Base-by-base conservation (phyloP, 805 yeast species). In the Metschnikowia baotianmanensis region DNA sequence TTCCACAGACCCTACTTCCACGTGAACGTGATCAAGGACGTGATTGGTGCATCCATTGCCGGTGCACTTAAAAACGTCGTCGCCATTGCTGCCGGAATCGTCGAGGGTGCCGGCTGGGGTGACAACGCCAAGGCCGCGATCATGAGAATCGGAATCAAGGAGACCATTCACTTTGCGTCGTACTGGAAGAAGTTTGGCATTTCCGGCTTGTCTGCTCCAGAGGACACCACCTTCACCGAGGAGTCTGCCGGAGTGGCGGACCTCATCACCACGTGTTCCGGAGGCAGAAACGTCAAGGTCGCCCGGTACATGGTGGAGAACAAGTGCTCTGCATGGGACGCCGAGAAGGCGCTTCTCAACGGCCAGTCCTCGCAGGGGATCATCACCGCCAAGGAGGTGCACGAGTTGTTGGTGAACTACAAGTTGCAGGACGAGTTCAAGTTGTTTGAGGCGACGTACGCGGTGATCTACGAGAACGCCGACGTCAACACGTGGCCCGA, bases 181-280 rank as follows among this genome's bases (percentile, higher is more conserved):
- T 50, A 50, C 53, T 51, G 48, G 48, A 26, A 50, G 43, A 47
- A 50, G 42, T 61, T 55, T 27, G 53, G 53, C 27, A 51, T 51
- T 40, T 41, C 46, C 41, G 55, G 53, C 19, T 35, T 45, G 42
- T 43, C 52, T 31, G 63, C 70, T 49, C 72, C 72, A 2, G 63
- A 65, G 42, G 60, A 70, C 21, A 45, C 61, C 30, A 70, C 75
- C 18, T 69, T 70, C 56, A 69, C 74, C 7, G 64, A 58, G 39
- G 75, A 70, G 51, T 62, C 69, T 26, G 72, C 72, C 12, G 75
- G 75, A 54, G 75, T 70, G 12, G 75, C 75, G 36, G 75, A 70
- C 57, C 63, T 70, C 50, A 69, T 70, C 55, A 70, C 75, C 36
- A 69, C 74, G 34, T 70, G 75, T 52, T 52, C 72, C 27, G 75